phyloP scores from a whole-genome alignment of 1,284 basidiomycete species.

The Mycosarcoma mackinlayi region DNA sequence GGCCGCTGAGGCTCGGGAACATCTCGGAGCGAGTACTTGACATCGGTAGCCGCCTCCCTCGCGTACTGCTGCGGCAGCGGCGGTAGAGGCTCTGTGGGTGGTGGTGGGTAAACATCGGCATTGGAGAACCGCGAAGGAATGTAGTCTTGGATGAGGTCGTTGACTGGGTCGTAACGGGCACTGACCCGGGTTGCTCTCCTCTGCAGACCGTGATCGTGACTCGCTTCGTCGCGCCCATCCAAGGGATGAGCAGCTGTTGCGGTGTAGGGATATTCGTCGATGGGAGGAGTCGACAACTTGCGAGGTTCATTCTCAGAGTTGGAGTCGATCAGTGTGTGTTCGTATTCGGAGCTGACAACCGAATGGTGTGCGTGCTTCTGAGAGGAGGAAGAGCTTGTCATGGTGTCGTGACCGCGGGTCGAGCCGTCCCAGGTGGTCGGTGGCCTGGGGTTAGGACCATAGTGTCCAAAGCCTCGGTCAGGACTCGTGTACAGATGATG shows the following conservation, averaged over 20 bases:
- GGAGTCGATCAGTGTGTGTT: slow-evolving; percentile 36
- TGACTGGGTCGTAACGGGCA: slow-evolving; percentile 51
- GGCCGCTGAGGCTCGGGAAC: slow-evolving; percentile 10
- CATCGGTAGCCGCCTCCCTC: slow-evolving; percentile 2
- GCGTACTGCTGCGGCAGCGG: slow-evolving; percentile 30
- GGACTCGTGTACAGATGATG: slow-evolving; percentile 7
- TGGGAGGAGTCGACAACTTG: slow-evolving; percentile 28
- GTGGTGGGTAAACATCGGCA: slow-evolving; percentile 37
- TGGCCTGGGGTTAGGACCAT: slow-evolving; percentile 7
- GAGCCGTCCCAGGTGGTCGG: slow-evolving; percentile 19
- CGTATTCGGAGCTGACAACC: slow-evolving; percentile 36
- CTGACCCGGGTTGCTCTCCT: slow-evolving; percentile 38
- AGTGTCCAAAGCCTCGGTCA: background rate
- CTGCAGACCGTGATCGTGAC: slow-evolving; percentile 16
- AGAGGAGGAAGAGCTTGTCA: slow-evolving; percentile 36
- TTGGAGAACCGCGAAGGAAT: slow-evolving; percentile 23
- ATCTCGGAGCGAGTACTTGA: slow-evolving; percentile 33
- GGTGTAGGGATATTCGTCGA: slow-evolving; percentile 10
- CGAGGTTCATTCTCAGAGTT: slow-evolving; percentile 21
- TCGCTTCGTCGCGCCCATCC: slow-evolving; percentile 9
- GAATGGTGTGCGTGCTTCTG: slow-evolving; percentile 22
- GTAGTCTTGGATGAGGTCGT: slow-evolving; percentile 54
- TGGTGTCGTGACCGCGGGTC: slow-evolving; percentile 22
- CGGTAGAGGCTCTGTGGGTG: slow-evolving; percentile 22
- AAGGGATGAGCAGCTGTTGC: slow-evolving; percentile 17